Evolutionary conservation across 768 basidiomycete species (phyloP), one percentile per base, ranked within the genome.

Genomic region (Phanerochaete sordida): DNA sequence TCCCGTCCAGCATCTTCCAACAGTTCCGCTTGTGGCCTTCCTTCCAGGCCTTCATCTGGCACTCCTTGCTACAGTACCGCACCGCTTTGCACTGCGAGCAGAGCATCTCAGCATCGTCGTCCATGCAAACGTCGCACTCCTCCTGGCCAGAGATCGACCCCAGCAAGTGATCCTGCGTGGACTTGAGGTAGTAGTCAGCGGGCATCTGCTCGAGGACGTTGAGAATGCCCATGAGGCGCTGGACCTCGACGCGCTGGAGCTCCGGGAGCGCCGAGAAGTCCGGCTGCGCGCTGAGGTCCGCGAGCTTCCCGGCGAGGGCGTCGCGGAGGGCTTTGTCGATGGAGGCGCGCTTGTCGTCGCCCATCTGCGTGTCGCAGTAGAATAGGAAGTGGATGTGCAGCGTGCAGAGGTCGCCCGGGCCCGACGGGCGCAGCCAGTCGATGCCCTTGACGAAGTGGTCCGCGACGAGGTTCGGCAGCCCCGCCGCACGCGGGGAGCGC

Each of bases 41-140:
- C 31, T 57, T 57, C 56, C 56, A 57, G 7, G 26, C 56, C 45
- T 57, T 12, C 27, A 30, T 31, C 24, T 57, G 56, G 31, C 56
- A 57, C 35, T 45, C 46, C 46, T 46, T 21, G 26, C 44, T 33
- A n/a, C 56, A 57, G 56, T 57, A 57, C 27, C 56, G 5, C 8
- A 57, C 43, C 13, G 44, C 1, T 44, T 47, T 45, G 45, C 56
- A 57, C 46, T 21, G 16, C 44, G 56, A 45, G 56, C 56, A 57
- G 21, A 48, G 27, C 45, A 21, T 11, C 21, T 16, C 35, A 23
- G 43, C 35, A 8, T 12, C 26, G 2, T 46, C 37, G n/a, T 53
- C 31, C 56, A 45, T 47, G 31, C 56, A 57, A 12, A 19, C 26
- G 23, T 9, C 31, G 28, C 56, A 57, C 28, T 46, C 35, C 19